Evolutionary conservation across 495 filamentous ascomycete genomes (phyloP).

Genomic region (Hypoxylon rickii): DNA sequence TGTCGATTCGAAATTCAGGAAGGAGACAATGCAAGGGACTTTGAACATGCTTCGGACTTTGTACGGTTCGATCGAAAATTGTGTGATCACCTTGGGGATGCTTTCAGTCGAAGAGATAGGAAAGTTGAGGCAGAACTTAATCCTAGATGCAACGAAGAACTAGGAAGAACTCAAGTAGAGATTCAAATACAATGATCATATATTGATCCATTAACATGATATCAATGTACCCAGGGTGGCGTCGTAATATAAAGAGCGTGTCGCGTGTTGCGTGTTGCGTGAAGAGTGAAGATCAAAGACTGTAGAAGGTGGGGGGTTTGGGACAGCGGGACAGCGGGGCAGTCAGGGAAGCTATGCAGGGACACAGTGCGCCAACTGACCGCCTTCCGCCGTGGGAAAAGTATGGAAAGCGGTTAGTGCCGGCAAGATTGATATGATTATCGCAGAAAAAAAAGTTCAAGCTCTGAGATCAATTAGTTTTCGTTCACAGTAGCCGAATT

Average conservation of each 20-base stretch:
- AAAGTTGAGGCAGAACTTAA: slow-evolving; percentile 49
- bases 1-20: slow-evolving; percentile 43
- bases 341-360: neutral
- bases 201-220: no score
- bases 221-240: no score
- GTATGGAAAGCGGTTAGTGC: neutral
- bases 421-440: neutral
- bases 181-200: no score
- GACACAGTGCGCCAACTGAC: slow-evolving; percentile 1
- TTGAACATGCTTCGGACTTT: slow-evolving; percentile 51
- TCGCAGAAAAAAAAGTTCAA: slow-evolving; percentile 11
- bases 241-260: neutral
- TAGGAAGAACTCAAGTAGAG: no score
- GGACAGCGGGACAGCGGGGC: neutral
- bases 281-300: neutral
- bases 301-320: no score
- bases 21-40: slow-evolving; percentile 54
- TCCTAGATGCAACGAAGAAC: slow-evolving; percentile 34
- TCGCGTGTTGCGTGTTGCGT: neutral
- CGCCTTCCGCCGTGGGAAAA: slow-evolving; percentile 7
- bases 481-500: no score
- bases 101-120: slow-evolving; percentile 54
- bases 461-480: no score
- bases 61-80: slow-evolving; percentile 58
- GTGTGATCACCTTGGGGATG: slow-evolving; percentile 51